Evolutionary conservation across 345 rosid genomes (phyloP).

Genomic region (Combretum micranthum): DNA sequence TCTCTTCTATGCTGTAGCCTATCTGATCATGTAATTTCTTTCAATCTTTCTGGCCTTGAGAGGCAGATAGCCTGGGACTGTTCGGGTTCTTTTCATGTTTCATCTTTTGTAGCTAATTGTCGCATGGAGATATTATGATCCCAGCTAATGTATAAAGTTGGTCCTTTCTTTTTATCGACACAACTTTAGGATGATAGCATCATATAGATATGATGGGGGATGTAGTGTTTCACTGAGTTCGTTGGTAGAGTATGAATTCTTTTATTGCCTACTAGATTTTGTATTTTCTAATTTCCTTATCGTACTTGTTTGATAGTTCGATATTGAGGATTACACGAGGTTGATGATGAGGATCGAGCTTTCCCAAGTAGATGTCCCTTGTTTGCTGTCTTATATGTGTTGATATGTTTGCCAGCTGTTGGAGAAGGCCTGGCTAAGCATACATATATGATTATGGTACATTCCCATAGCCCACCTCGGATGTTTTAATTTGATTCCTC

Average conservation of each 20-base stretch:
- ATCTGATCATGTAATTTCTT: conserved; percentile 11
- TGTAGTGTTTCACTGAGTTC: conserved; percentile 8
- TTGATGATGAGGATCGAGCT: too few relatives aligned
- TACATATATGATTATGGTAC: too few relatives aligned
- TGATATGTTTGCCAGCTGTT: too few relatives aligned
- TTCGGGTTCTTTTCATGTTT: conserved; percentile 25
- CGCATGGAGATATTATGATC: conserved; percentile 28
- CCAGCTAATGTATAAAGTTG: conserved; percentile 42
- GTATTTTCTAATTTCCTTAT: too few relatives aligned
- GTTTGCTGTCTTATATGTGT: too few relatives aligned
- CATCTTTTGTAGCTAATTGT: conserved; percentile 8
- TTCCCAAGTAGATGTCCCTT: too few relatives aligned
- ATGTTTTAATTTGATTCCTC: too few relatives aligned
- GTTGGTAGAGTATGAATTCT: conserved; percentile 10
- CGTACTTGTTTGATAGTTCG: background rate
- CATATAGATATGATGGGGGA: too few relatives aligned
- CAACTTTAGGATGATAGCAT: conserved; percentile 17
- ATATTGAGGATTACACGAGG: background rate
- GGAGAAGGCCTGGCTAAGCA: too few relatives aligned
- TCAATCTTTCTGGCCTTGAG: conserved; percentile 5
- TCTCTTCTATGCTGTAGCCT: conserved; percentile 30
- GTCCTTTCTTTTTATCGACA: conserved; percentile 19
- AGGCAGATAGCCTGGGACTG: conserved; percentile 29
- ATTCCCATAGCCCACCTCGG: too few relatives aligned
- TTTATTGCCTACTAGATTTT: background rate